Base-by-base conservation (phyloP, 257 asterid species). In the Gynochthodes officinalis region DNA sequence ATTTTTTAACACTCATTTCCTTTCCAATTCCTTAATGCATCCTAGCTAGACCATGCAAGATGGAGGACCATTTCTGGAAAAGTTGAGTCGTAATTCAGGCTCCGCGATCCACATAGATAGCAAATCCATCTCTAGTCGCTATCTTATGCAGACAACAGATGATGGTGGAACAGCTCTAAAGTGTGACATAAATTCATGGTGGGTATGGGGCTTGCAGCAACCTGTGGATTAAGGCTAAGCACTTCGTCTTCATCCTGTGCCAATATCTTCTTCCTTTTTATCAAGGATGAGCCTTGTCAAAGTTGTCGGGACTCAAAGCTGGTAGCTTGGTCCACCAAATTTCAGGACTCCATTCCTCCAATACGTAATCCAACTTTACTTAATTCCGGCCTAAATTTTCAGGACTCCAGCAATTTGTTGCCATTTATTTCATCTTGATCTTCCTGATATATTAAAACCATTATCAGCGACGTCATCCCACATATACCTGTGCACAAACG, bases 251-350 rank as follows among this genome's bases (percentile, higher is more conserved):
- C 59, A 71, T 64, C 66, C 71, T 66, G n/a, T n/a, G n/a, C n/a
- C n/a, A n/a, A n/a, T n/a, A 57, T 42, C 48, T 69, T 71, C 59
- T 75, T 64, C 66, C 71, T 66, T 69, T 59, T 66, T 49, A 42
- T 62, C 71, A 52, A 75, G 48, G 62, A 73, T 52, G 64, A 64
- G 79, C 80, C 71, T 37, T 50, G 63, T 35, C 76, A 74, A 53
- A 63, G 62, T 59, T 80, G 75, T 73, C 74, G 67, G 67, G 79
- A 66, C 78, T 25, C 25, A 57, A 71, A 66, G 55, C 55, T 53
- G 68, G 76, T 79, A 49, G 44, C 16, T 60, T 23, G 78, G 78
- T 76, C 81, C 78, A 80, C 80, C 80, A 72, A 33, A 53, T 75
- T 60, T 57, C 25, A 43, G 69, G 25, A 40, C 61, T 81, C 76